These are phyloP conservation scores for Paramecium sexaurelia DNA, from an alignment of 73 alveolate species.

Conservation along the genomic window DNA sequence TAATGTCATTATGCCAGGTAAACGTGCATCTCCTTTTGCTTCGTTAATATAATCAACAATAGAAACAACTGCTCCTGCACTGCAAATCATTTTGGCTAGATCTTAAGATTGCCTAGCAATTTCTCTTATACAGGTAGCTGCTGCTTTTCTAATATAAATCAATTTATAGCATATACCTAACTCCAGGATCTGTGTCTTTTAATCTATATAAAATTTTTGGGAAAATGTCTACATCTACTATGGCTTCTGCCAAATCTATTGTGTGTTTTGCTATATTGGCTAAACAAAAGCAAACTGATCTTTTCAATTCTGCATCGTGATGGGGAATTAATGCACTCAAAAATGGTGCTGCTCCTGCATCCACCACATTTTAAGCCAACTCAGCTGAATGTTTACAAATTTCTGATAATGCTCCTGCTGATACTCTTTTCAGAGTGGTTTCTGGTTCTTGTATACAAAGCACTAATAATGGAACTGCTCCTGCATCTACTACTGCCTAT, in stretches of 20 bases:
- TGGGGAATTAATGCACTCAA: conserved; percentile 91
- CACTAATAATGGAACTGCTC: conserved; percentile 98
- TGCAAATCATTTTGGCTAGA: conserved; percentile 96
- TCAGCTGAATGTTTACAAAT: conserved; percentile 99
- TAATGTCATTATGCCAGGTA: conserved; percentile 98
- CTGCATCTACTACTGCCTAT: conserved; percentile 97
- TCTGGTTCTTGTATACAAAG: conserved; percentile 97
- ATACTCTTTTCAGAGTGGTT: conserved; percentile 97
- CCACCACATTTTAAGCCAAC: conserved; percentile 97
- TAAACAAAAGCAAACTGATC: conserved; percentile 98
- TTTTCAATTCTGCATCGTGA: conserved; percentile 87
- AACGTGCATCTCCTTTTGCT: conserved; percentile 92
- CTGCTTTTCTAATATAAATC: conserved; percentile 77
- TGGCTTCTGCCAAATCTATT: conserved; percentile 97
- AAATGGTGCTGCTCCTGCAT: conserved; percentile 80
- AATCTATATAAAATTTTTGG: conserved; percentile 98
- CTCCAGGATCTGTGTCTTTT: conserved; percentile 93
- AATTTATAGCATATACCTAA: conserved; percentile 62
- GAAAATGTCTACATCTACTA: conserved; percentile 98
- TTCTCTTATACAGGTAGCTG: conserved; percentile 99
- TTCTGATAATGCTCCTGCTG: conserved; percentile 98
- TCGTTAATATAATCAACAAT: conserved; percentile 97
- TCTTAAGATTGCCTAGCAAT: conserved; percentile 98
- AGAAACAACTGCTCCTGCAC: conserved; percentile 99
- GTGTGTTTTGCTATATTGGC: conserved; percentile 99